Conservation (phyloP, 2,329 filamentous ascomycete genomes). For the Botryotinia calthae region DNA sequence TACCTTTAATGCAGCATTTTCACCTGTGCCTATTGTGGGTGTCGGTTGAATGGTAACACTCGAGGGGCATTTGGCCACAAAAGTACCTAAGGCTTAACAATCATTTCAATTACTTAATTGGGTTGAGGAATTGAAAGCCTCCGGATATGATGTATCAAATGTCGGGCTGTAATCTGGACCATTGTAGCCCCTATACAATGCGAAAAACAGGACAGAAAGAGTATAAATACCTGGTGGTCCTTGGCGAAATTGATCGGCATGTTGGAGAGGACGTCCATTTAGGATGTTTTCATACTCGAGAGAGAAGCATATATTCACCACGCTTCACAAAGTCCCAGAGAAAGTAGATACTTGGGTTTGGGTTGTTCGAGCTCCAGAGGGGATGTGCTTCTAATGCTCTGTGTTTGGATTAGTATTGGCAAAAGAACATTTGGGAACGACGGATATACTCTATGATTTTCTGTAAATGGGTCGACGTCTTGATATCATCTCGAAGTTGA, state of each 20-base stretch:
- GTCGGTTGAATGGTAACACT: neutral
- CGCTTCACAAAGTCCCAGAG: conserved; percentile 46
- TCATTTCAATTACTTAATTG: neutral
- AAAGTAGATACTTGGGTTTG: conserved; percentile 38
- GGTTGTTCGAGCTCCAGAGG: conserved; percentile 26
- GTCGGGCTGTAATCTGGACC: neutral
- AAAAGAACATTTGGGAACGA: neutral
- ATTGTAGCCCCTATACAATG: neutral
- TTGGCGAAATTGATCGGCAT: conserved; percentile 41
- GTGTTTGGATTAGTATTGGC: neutral
- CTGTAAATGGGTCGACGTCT: neutral
- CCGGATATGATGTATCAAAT: neutral
- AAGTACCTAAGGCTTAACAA: neutral
- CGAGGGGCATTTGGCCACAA: neutral
- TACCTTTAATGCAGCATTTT: conserved; percentile 25
- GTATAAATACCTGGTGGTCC: conserved; percentile 22
- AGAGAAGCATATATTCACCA: conserved; percentile 43
- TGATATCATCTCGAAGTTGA: conserved; percentile 16
- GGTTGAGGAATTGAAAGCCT: neutral
- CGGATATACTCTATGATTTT: conserved; percentile 5
- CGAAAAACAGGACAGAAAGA: neutral
- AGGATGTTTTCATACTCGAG: conserved; percentile 44
- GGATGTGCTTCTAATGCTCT: conserved; percentile 30
- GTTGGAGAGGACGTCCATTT: conserved; percentile 37
- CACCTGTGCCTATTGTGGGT: conserved; percentile 22